Percentiles rank a stretch among this genome's conserved stretches.
Evolutionary conservation across 164 flowering plant species (phyloP).

Genomic region (Dillenia turbinata): DNA sequence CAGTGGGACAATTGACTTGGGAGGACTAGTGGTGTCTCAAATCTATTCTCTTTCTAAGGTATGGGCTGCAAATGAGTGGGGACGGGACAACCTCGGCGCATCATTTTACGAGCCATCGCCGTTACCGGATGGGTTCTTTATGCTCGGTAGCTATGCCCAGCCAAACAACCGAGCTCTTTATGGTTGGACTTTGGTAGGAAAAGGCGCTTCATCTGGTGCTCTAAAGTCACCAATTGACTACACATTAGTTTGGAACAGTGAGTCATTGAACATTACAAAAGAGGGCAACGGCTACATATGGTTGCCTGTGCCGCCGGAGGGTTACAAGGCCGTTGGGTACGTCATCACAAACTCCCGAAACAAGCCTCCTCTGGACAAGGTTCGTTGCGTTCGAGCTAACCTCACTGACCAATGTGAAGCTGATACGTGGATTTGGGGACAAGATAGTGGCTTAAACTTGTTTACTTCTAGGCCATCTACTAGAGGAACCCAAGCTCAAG

Average conservation of each 20-base stretch:
- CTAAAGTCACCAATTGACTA: slow-evolving; percentile 57
- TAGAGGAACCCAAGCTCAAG: slow-evolving; percentile 45
- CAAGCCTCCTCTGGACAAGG: slow-evolving; percentile 66
- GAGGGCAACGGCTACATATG: slow-evolving; percentile 58
- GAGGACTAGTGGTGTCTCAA: slow-evolving; percentile 58
- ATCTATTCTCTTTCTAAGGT: slow-evolving; percentile 54
- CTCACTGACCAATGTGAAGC: slow-evolving; percentile 45
- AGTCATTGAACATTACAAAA: slow-evolving; percentile 47
- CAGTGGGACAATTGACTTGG: slow-evolving; percentile 64
- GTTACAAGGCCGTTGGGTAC: slow-evolving; percentile 58
- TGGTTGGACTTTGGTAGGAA: slow-evolving; percentile 66
- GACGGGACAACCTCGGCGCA: slow-evolving; percentile 59
- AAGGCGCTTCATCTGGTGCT: slow-evolving; percentile 17
- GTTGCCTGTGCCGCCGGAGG: slow-evolving; percentile 63
- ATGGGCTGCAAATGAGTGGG: slow-evolving; percentile 71
- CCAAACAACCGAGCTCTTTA: slow-evolving; percentile 58
- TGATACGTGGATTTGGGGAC: slow-evolving; percentile 53
- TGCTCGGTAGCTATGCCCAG: slow-evolving; percentile 72
- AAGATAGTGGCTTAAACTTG: slow-evolving; percentile 28
- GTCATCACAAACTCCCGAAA: slow-evolving; percentile 50
- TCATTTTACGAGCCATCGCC: slow-evolving; percentile 62
- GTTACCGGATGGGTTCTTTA: slow-evolving; percentile 58
- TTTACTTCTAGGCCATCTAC: slow-evolving; percentile 36
- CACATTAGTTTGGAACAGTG: slow-evolving; percentile 62
- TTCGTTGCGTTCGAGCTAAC: slow-evolving; percentile 62